Evolutionary conservation across 176 grass and related monocot genomes (phyloP).

Genomic region (Zoysia pacifica): DNA sequence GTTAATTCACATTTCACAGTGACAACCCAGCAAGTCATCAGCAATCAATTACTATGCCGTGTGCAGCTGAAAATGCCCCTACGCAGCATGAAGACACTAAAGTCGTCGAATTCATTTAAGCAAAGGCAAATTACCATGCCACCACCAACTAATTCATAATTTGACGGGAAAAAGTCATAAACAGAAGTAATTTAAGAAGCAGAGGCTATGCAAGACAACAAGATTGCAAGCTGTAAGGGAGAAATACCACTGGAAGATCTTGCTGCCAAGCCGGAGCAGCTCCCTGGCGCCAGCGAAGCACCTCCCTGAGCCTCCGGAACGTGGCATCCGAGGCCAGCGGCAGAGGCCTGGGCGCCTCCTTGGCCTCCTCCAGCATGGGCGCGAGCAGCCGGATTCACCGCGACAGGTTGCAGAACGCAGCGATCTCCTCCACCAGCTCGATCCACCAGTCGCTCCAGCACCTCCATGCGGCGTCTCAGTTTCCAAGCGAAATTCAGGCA

Average conservation of each 20-base stretch:
- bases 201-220: neutral
- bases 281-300: no score
- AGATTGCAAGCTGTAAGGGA: constrained; percentile 23
- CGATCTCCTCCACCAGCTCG: constrained; percentile 63
- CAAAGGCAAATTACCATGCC: constrained; percentile 7
- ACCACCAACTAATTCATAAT: neutral
- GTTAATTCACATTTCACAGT: constrained; percentile 2
- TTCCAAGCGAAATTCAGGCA: no score
- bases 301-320: constrained; percentile 56
- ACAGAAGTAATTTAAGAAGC: constrained; percentile 12
- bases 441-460: constrained; percentile 51
- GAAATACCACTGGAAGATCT: constrained; percentile 79
- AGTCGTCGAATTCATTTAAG: constrained; percentile 2
- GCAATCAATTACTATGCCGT: neutral
- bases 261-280: constrained; percentile 80
- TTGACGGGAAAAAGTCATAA: neutral
- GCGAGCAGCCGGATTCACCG: constrained; percentile 90
- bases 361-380: constrained; percentile 95
- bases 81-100: neutral
- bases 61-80: constrained; percentile 4
- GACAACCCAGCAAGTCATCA: neutral
- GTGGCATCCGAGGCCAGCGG: constrained; percentile 34
- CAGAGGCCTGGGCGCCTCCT: constrained; percentile 57
- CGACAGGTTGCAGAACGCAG: constrained; percentile 69
- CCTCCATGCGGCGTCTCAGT: neutral